Base-by-base conservation (phyloP, 345 rosid genomes). In the Boechera retrofracta region DNA sequence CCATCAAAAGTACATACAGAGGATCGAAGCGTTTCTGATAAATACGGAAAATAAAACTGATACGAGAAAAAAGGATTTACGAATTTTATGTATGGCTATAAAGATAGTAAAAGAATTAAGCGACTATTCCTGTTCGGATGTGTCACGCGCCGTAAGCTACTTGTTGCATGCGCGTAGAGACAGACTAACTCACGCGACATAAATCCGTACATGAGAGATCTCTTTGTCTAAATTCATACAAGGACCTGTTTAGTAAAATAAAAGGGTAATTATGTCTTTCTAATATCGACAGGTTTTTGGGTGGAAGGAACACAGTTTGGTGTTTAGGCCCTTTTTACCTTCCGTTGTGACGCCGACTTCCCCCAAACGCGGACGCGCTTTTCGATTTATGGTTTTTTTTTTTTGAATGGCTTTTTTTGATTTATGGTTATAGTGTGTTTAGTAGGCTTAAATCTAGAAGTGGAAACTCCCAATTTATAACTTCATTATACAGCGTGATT, bases 341-440 rank as follows among this genome's bases (percentile, higher is more conserved):
- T 67, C 67, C 79, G 67, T 49, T 47, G 16, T 49, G 74, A 75
- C 69, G 68, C 18, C 29, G 74, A 76, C 74, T 68, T 68, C 62
- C 79, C 45, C 73, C 67, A 67, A 67, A 76, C 62, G 35, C 56
- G 74, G 73, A 76, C 69, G 74, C 51, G 54, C 5, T 74, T 73
- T 65, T 12, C 32, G 3, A 16, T 16, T 16, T 16, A 16, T 16
- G 16, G 16, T 16, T 16, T 39, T 21, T 21, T 21, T 16, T 16
- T 16, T 16, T 16, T 16, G 16, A 16, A 16, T 16, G 16, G 16
- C 16, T 16, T 16, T 16, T 39, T 21, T 21, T 21, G 24, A 12
- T 73, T 42, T 54, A 41, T 15, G n/a, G 5, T 42, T 42, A 42
- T 41, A 41, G 48, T 42, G 48, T 42, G 13, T 42, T 12, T 10